These are phyloP conservation scores for Pouteria glomerata DNA, from an alignment of 148 eudicot species.

Conservation along the genomic window DNA sequence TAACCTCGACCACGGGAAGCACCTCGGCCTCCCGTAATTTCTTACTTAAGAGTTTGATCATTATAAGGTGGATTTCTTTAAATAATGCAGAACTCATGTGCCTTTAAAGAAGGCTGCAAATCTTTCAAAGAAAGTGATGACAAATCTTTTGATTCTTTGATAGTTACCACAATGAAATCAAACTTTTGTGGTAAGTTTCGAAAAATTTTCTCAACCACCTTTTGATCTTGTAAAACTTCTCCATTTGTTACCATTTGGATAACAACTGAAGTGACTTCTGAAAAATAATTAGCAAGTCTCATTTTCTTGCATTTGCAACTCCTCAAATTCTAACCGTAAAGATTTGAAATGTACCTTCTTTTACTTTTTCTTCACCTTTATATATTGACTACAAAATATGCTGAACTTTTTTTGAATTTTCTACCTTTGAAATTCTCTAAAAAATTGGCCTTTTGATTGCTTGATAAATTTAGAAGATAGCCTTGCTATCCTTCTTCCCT, in stretches of 20 bases:
- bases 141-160: too few species aligned
- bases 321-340: not conserved
- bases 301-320: not conserved
- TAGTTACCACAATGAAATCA: too few species aligned
- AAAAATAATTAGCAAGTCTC: not conserved
- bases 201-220: not conserved
- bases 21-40: too few species aligned
- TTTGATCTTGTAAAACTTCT: not conserved
- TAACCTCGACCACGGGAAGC: too few species aligned
- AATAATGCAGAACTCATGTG: too few species aligned
- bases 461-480: not conserved
- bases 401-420: not conserved
- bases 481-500: not conserved
- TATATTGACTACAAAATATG: not conserved
- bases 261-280: not conserved
- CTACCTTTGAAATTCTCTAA: not conserved
- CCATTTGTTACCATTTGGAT: not conserved
- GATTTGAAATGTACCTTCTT: not conserved
- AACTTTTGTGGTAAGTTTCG: too few species aligned
- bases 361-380: not conserved
- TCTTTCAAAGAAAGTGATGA: too few species aligned
- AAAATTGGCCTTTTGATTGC: not conserved
- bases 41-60: too few species aligned
- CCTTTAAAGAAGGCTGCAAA: too few species aligned
- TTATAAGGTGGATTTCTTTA: too few species aligned